phyloP scores from a whole-genome alignment of 345 rosid species.

The Sonneratia alba region DNA sequence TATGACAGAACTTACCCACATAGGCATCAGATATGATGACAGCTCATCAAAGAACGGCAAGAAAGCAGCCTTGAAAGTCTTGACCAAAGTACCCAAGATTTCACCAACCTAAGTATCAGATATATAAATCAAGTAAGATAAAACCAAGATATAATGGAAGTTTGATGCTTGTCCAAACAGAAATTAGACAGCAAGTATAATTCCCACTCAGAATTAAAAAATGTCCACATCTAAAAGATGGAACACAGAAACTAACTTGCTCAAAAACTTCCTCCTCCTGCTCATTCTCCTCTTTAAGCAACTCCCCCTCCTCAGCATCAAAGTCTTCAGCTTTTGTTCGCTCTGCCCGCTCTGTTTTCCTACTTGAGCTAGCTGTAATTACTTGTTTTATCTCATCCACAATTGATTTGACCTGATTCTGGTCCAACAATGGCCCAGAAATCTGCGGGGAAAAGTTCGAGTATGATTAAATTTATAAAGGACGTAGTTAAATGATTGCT shows the following conservation, averaged over 20 bases:
- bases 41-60: conserved; percentile 91
- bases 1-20: conserved; percentile 77
- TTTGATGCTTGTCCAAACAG: not conserved
- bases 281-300: conserved; percentile 97
- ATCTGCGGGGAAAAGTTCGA: conserved; percentile 39
- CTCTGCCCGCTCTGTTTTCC: conserved; percentile 89
- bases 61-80: conserved; percentile 86
- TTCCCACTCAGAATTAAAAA: not conserved
- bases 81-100: conserved; percentile 94
- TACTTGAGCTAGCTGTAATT: conserved; percentile 90
- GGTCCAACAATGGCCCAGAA: conserved; percentile 69
- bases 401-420: conserved; percentile 77
- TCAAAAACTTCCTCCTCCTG: conserved; percentile 99
- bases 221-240: not conserved
- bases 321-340: conserved; percentile 95
- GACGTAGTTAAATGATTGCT: not conserved
- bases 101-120: conserved; percentile 69
- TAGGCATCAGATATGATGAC: conserved; percentile 90
- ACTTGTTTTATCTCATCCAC: conserved; percentile 92
- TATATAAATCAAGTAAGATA: not conserved
- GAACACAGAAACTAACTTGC: conserved; percentile 54
- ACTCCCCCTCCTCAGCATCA: conserved; percentile 96
- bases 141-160: not conserved
- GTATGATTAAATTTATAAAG: not conserved
- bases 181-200: not conserved